Evolutionary conservation across 306 rosid species (phyloP), one percentile per base, ranked within the genome.

Genomic region (Cucurbita ficifolia): DNA sequence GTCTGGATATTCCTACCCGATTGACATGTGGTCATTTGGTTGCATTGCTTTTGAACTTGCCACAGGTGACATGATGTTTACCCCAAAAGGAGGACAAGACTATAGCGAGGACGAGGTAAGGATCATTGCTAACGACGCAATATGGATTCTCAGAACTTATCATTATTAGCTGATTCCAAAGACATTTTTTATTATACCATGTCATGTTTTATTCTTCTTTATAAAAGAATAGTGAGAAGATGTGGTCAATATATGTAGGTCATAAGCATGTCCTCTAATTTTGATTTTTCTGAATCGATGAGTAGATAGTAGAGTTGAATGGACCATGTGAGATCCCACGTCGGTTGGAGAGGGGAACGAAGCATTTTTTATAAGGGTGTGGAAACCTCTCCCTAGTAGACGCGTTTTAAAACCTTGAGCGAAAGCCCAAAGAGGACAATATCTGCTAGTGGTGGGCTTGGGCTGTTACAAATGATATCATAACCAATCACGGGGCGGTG

Each of bases 21-120:
- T 87, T 22, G 98, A 93, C 81, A 88, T 93, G 92, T 93, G 98
- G 98, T 93, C 98, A 62, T 86, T 93, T 58, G 98, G 90, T 75
- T 90, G 98, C 88, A 87, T 83, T 40, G 96, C 91, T 54, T 93
- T 93, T 73, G 98, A 93, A 76, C 98, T 93, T 77, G 97, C 98
- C 48, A 90, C 98, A 12, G 98, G 98, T 53, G 98, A 93, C 75
- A 93, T 90, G 98, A 68, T 93, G 90, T 90, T 90, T 80, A 77
- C 96, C 55, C 98, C 98, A 18, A 90, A 86, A 75, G 74, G 21
- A 33, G 98, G 98, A 70, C 84, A 88, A 81, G 96, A 89, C 72
- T 93, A 78, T 80, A 78, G 96, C 48, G 98, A 92, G 86, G 98
- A 92, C 67, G 98, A 90, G 96, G 98, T 90, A 84, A 48, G 57